phyloP scores from a whole-genome alignment of 306 rosid genomes.

The peach (Prunus persica) region Prunus_persica_NCBIv2 NC_034012.1:10444501-10445000 shows the following conservation, averaged over 20 bases:
- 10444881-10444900: too few species aligned
- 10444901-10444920: too few species aligned
- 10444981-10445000: too few species aligned
- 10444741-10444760: neutral
- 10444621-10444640: neutral
- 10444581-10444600: neutral
- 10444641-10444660: too few species aligned
- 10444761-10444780: neutral
- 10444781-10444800: neutral
- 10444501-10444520: neutral
- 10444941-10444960: too few species aligned
- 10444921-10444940: too few species aligned
- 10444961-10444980: too few species aligned
- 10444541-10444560: neutral
- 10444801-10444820: slow-evolving; percentile 3
- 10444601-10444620: neutral
- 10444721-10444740: neutral
- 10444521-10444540: neutral
- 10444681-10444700: neutral
- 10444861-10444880: neutral
- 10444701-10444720: neutral
- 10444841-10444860: neutral
- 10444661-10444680: too few species aligned
- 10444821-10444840: neutral
- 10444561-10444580: neutral